Evolutionary conservation across 2,329 filamentous ascomycete genomes (phyloP).

Genomic region (Aspergillus spinulosporus): DNA sequence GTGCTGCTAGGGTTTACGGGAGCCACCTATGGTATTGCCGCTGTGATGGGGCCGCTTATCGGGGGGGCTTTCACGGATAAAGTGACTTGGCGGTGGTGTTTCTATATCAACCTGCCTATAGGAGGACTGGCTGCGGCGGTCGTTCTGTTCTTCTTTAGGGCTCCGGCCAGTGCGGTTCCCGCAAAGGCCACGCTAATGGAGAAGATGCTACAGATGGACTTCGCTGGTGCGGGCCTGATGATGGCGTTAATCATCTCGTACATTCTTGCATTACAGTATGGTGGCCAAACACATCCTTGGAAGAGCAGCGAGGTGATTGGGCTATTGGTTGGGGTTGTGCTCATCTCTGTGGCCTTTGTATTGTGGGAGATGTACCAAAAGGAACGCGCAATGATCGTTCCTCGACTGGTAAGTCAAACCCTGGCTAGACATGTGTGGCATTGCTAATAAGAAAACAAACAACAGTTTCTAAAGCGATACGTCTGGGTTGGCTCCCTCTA

Average conservation of each 20-base stretch:
- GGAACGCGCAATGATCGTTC: not conserved
- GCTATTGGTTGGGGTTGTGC: slow-evolving; percentile 40
- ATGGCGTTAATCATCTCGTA: slow-evolving; percentile 56
- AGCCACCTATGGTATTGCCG: not conserved
- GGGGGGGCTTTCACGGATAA: slow-evolving; percentile 23
- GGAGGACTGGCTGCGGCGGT: slow-evolving; percentile 47
- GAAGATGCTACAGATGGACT: slow-evolving; percentile 14
- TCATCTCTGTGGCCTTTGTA: not conserved
- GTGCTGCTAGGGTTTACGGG: not conserved
- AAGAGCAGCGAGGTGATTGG: slow-evolving; percentile 52
- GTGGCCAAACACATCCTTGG: slow-evolving; percentile 56
- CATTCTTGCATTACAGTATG: slow-evolving; percentile 53
- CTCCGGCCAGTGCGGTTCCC: not conserved
- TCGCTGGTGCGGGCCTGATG: slow-evolving; percentile 55
- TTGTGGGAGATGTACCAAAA: slow-evolving; percentile 21
- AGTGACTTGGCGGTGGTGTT: slow-evolving; percentile 42
- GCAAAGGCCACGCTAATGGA: not conserved
- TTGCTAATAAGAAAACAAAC: not conserved
- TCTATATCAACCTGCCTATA: slow-evolving; percentile 59
- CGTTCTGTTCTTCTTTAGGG: slow-evolving; percentile 31
- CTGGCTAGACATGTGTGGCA: not conserved
- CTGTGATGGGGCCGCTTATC: slow-evolving; percentile 2
- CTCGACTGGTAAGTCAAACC: not conserved
- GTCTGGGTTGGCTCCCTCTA: slow-evolving; percentile 15
- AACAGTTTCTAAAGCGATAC: not conserved